Base-by-base conservation (phyloP, 306 rosid species). In the Trichosanthes truncata region DNA sequence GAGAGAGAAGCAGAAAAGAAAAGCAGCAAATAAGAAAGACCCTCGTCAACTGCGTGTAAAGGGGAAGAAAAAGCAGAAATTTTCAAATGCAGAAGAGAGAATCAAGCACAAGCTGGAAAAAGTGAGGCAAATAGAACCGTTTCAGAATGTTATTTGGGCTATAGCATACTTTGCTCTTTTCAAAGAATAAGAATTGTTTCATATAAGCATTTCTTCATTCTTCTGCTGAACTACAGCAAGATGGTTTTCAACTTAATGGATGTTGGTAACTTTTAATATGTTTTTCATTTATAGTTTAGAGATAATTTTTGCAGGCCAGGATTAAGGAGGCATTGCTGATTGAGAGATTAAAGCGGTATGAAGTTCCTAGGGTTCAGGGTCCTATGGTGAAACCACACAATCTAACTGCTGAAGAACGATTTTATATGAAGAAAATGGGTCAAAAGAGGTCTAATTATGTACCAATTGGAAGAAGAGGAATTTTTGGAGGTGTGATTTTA, bases 401-500 rank as follows among this genome's bases (percentile, higher is more conserved):
- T 52, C 83, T 94, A 84, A 89, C 96, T 4, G 98, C 93, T 55
- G 98, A 91, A 88, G 97, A 92, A 84, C 88, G 93, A 46, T 87
- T 85, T 88, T 95, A 86, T 87, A 77, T 91, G 82, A 95, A 92
- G 89, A 95, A 91, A 90, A 91, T 92, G 93, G 96, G 90, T 81
- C 98, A 92, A 81, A 95, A 95, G 89, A 87, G 89, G 72, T 84
- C 98, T 81, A 95, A 95, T 85, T 95, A 95, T 78, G 89, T 87
- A n/a, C 97, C 93, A 12, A 76, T 95, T 79, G 98, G 98, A 55
- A 87, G 90, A 87, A 85, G 97, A 88, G 98, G 97, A 68, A 35
- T 95, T 80, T 95, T 95, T 81, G 97, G 98, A 62, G 98, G 97
- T 59, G 93, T 95, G 81, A 82, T 95, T 89, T 95, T 95, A 72